Evolutionary conservation across 2,329 filamentous ascomycete genomes (phyloP), one percentile per base, ranked within the genome.

Genomic region (Calonectria honghensis): DNA sequence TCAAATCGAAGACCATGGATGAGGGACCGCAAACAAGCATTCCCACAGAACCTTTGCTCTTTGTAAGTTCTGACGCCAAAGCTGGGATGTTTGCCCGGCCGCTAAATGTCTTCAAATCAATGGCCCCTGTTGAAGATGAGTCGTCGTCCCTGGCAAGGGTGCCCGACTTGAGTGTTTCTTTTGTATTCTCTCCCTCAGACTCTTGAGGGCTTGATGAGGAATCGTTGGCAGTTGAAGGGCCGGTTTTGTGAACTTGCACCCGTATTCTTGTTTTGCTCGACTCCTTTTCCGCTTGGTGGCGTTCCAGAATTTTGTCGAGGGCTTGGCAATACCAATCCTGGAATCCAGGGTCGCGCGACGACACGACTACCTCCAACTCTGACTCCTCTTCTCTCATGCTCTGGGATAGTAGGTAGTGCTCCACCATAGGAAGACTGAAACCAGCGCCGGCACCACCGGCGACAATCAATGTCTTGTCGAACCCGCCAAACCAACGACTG

Each of bases 11-110:
- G 32, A 59, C 32, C 54, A 59, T 59, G 0, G 54, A 59, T 0
- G 54, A 64, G 3, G 59, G 59, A 20, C 59, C 59, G 27, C 59
- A 64, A 29, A 64, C 59, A 31, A 64, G 18, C 59, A 64, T 31
- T 10, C 59, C 59, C 16, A 64, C 39, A 5, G 59, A 39, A 35
- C 54, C 54, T 31, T 31, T 6, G 4, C 24, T 16, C 14, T 45
- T 41, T 29, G 39, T 31, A 20, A 45, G 20, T 29, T 45, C 59
- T n/a, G 59, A 41, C 29, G 24, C 59, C n/a, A 41, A 4, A 3
- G 14, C 6, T 5, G 39, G 24, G 4, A 45, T 29, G 13, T 29
- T 31, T 11, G 59, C 59, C 29, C 35, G 39, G 2, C 27, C 59
- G n/a, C 6, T 29, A 4, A 18, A 29, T 45, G 14, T 29, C 37